Percentiles rank a stretch among this genome's conserved stretches.
These are phyloP conservation scores for Austroboletus niveus DNA, from an alignment of 1,284 basidiomycete genomes.

Conservation along the genomic window DNA sequence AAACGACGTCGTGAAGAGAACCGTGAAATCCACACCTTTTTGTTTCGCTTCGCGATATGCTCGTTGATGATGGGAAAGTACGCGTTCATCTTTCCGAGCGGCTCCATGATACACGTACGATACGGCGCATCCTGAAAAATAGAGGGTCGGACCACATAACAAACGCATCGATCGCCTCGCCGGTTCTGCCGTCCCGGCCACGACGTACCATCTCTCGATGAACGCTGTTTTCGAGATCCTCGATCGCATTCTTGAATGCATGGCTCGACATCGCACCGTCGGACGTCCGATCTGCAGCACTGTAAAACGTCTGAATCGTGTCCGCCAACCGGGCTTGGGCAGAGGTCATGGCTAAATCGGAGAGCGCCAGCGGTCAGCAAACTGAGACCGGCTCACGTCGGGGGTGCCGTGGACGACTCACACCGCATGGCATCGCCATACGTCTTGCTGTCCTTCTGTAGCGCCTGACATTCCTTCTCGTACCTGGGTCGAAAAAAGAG, in stretches of 20 bases:
- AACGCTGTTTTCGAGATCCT: conserved; percentile 88
- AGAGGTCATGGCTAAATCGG: conserved; percentile 77
- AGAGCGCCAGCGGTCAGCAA: background rate
- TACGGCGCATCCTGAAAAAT: conserved; percentile 81
- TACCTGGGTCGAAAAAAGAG: conserved; percentile 53
- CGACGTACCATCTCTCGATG: conserved; percentile 75
- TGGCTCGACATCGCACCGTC: conserved; percentile 97
- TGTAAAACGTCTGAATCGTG: conserved; percentile 93
- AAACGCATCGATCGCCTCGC: background rate
- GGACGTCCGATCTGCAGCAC: conserved; percentile 77
- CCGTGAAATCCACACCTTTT: conserved; percentile 66
- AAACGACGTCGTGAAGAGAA: background rate
- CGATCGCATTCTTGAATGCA: conserved; percentile 93
- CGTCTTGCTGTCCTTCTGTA: conserved; percentile 95
- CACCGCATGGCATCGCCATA: conserved; percentile 95
- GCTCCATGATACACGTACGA: conserved; percentile 93
- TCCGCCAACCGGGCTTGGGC: conserved; percentile 94
- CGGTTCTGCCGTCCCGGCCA: background rate
- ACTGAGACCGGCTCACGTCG: background rate
- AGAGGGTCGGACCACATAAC: background rate
- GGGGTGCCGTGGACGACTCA: conserved; percentile 40
- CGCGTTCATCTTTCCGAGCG: conserved; percentile 92
- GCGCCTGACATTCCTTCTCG: conserved; percentile 88
- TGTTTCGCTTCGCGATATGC: conserved; percentile 91
- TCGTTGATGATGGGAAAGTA: conserved; percentile 96